Evolutionary conservation across 768 basidiomycete species (phyloP), one percentile per base, ranked within the genome.

Genomic region (Sarcodon sp.): DNA sequence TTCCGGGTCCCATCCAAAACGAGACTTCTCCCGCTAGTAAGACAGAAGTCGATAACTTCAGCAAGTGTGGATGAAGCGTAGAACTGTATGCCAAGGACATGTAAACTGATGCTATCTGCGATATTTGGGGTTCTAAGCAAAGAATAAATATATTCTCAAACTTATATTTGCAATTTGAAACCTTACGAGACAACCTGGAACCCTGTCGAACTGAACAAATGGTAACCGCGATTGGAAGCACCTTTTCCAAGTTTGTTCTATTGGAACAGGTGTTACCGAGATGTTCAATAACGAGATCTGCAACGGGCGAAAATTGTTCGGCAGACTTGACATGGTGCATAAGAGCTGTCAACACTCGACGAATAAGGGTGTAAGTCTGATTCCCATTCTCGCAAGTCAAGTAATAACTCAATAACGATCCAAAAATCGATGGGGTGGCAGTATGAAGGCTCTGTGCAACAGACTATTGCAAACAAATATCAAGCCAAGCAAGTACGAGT

Each of bases 381-480:
- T 69, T 70, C 4, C 70, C 63, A 33, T 60, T 57, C 39, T 67
- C 59, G 55, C 54, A 61, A 0, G 62, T 57, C 15, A 86, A 64
- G 55, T 87, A 72, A 51, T 69, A 72, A 9, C 68, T 63, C 12
- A 93, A 49, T 3, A 92, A 63, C 0, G 76, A 70, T 2, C 62
- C 53, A 10, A 91, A 64, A 36, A 92, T 69, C 3, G 80, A 76
- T 6, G 77, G 55, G 0, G 87, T 75, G 45, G 77, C 72, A 0
- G 87, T 87, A 59, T 94, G 91, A 31, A 96, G 64, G 0, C 81
- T 83, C 63, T 83, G 81, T 7, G 84, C 82, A 44, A 87, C 80
- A n/a, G 83, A 86, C 87, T 88, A 53, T 35, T 50, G 27, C 46
- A 54, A 53, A 33, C 46, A 32, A 15, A 11, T 18, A 13, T 44